Evolutionary conservation across 805 yeast species (phyloP), one percentile per base, ranked within the genome.

Genomic region (Sugiyamaella mastotermitis): DNA sequence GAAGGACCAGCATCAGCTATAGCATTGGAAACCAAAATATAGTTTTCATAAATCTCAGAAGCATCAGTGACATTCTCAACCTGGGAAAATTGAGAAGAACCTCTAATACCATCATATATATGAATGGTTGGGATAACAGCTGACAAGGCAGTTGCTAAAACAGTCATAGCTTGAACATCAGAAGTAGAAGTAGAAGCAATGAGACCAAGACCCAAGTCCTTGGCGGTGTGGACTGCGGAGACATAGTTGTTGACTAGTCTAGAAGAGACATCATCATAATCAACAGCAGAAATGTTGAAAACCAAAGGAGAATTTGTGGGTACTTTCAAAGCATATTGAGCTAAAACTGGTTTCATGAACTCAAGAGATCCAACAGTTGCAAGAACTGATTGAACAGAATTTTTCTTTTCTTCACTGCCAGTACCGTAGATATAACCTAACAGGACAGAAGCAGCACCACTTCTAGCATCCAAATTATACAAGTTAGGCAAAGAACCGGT

Each of bases 401-500:
- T 20, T 23, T 39, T 35, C 2, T 55, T 46, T 8, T 39, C 40
- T 26, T 66, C 65, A 2, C 37, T 32, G 18, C 50, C 44, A 35
- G 45, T 43, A 38, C 48, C 44, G 19, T 53, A 42, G 38, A 75
- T 59, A 62, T 79, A 88, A 26, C 96, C 97, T 35, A 83, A 65
- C 32, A 90, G 71, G 19, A 83, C 74, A 45, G 77, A 71, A 32
- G 90, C 84, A 22, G 95, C 92, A 51, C 96, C 97, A 2, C 81
- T 66, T 57, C 95, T 77, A 40, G 84, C 74, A 54, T 87, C 86
- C 37, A 60, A 50, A 36, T 52, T 64, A 54, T 76, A 67, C 49
- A 80, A 60, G 38, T 67, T 66, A 19, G 94, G 92, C 38, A 78
- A 74, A n/a, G 58, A 61, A 17, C 78, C 78, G 32, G 60, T 54